Base-by-base conservation (phyloP, 441 rosid genomes). In the Omphalea diandra region DNA sequence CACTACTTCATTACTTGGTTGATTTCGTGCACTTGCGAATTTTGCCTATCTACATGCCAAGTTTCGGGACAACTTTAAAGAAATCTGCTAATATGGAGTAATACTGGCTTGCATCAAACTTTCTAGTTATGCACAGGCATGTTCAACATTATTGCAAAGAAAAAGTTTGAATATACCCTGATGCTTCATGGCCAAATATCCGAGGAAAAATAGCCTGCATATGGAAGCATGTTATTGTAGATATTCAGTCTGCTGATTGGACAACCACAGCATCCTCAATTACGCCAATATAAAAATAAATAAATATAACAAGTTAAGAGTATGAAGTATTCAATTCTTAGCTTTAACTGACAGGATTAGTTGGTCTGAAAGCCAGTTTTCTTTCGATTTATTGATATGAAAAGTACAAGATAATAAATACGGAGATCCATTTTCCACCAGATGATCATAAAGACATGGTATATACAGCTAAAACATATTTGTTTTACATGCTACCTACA, bases 141-240 rank as follows among this genome's bases (percentile, higher is more conserved):
- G 53, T 36, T 41, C 22, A 50, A 22, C n/a, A 67, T 62, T 17
- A 38, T 27, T 31, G 31, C 43, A 81, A 44, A 20, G 56, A 75
- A 76, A 68, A 43, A 61, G 20, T 40, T 20, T 29, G 69, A 68
- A 74, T 71, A 63, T 63, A 90, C 98, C 99, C 97, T n/a, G 99
- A 85, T 75, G 94, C 98, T 86, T 94, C 97, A 75, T 94, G 99
- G 69, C 98, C 98, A 80, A 92, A 90, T 65, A 94, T 92, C 69
- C 98, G 81, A 17, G 99, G 97, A 74, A 94, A 90, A 67, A 92
- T 76, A 68, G 91, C 77, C 97, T 92, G 91, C 79, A 68, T 32
- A 73, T 62, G 63, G 32, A 79, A 73, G 53, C 20, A 77, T 24
- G 22, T 14, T 15, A 12, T 22, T 29, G 69, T 40, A 77, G 63